These are phyloP conservation scores for Pichia cabralensis DNA, from an alignment of 805 yeast genomes.

Conservation along the genomic window DNA sequence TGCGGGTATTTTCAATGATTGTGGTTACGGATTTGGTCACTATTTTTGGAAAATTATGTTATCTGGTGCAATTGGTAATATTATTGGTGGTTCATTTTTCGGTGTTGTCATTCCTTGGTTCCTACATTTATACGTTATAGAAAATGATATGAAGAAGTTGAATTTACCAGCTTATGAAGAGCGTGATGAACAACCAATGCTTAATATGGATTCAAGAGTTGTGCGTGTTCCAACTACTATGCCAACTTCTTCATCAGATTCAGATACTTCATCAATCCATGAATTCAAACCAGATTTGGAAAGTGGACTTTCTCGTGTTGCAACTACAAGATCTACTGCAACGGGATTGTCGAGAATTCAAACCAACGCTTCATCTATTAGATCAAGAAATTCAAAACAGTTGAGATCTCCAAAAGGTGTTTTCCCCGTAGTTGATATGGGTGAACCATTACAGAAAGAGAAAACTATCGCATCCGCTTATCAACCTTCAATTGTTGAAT, in stretches of 20 bases:
- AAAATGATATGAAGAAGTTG: constrained; percentile 51
- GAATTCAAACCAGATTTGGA: constrained; percentile 12
- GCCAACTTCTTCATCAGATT: background rate
- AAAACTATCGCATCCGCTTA: constrained; percentile 42
- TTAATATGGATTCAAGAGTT: constrained; percentile 70
- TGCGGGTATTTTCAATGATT: constrained; percentile 59
- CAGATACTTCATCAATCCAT: constrained; percentile 3
- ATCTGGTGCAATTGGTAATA: constrained; percentile 67
- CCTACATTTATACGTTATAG: constrained; percentile 62
- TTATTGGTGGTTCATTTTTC: constrained; percentile 68
- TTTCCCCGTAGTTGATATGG: constrained; percentile 76
- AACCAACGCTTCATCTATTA: constrained; percentile 1
- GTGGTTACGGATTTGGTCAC: constrained; percentile 49
- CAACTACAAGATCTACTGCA: background rate
- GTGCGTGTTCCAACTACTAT: constrained; percentile 31
- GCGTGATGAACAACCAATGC: constrained; percentile 72
- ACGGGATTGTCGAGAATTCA: background rate
- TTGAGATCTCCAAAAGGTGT: constrained; percentile 62
- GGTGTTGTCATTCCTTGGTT: constrained; percentile 61
- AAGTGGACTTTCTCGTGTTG: constrained; percentile 9
- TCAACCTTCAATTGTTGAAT: constrained; percentile 4
- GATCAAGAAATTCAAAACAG: constrained; percentile 4
- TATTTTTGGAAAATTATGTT: constrained; percentile 66
- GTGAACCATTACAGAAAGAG: constrained; percentile 48
- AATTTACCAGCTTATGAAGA: constrained; percentile 61